These are phyloP conservation scores for Eucalyptus curtisii DNA, from an alignment of 345 rosid species.

Conservation along the genomic window DNA sequence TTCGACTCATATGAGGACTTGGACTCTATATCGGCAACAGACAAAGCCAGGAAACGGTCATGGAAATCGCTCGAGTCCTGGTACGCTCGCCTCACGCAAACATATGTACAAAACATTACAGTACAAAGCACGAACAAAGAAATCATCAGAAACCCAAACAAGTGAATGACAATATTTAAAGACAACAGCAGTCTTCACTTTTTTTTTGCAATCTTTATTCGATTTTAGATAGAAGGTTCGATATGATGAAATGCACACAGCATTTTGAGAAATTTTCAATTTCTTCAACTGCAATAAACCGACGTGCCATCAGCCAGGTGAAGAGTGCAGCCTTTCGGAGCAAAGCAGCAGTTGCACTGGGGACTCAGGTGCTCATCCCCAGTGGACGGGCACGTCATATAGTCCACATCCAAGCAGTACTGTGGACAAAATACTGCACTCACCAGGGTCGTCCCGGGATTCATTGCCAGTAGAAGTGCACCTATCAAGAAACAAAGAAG, in stretches of 20 bases:
- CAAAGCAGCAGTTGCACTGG: slow-evolving; percentile 41
- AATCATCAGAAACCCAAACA: background rate
- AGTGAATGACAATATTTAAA: background rate
- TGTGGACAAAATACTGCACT: background rate
- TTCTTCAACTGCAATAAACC: background rate
- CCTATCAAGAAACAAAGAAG: background rate
- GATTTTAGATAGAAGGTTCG: background rate
- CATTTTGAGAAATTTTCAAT: background rate
- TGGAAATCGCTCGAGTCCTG: background rate
- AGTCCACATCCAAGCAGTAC: slow-evolving; percentile 35
- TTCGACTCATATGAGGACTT: background rate
- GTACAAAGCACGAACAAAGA: background rate
- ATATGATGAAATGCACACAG: background rate
- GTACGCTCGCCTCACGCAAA: background rate
- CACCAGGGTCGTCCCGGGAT: background rate
- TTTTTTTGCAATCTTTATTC: background rate
- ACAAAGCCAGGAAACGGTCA: background rate
- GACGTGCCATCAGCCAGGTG: slow-evolving; percentile 25
- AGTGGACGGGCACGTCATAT: slow-evolving; percentile 33
- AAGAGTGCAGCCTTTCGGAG: slow-evolving; percentile 39
- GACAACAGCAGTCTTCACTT: background rate
- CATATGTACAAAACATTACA: background rate
- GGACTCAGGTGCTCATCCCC: slow-evolving; percentile 19
- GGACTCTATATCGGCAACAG: background rate
- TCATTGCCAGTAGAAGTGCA: background rate